Conservation (phyloP, 495 filamentous ascomycete species). For the Penicillium coprophilum region DNA sequence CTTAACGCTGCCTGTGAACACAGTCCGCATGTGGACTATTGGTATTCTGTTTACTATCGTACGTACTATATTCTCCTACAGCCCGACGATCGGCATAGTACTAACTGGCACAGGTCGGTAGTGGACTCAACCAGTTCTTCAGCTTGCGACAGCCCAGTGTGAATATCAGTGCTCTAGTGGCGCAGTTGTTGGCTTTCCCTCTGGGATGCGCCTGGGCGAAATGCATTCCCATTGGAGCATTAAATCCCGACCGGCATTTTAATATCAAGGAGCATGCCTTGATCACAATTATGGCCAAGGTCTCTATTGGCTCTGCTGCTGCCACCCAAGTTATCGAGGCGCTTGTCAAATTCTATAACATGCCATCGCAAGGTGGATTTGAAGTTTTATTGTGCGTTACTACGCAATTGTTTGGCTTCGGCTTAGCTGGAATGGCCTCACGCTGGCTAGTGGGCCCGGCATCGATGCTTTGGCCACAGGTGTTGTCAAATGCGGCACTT, state of each 20-base stretch:
- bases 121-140: constrained; percentile 72
- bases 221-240: constrained; percentile 52
- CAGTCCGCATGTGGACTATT: constrained; percentile 71
- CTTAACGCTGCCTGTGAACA: constrained; percentile 63
- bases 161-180: constrained; percentile 64
- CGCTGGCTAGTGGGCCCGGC: constrained; percentile 68
- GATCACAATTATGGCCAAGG: constrained; percentile 70
- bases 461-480: constrained; percentile 91
- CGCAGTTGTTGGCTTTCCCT: constrained; percentile 70
- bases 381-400: constrained; percentile 67
- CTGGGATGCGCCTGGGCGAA: constrained; percentile 61
- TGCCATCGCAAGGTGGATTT: constrained; percentile 66
- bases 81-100: neutral
- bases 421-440: constrained; percentile 62
- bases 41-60: constrained; percentile 64
- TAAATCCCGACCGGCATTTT: constrained; percentile 71
- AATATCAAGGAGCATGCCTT: constrained; percentile 80
- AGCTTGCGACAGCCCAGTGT: constrained; percentile 60
- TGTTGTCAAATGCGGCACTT: constrained; percentile 83
- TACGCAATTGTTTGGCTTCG: constrained; percentile 72
- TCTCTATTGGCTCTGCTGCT: constrained; percentile 62
- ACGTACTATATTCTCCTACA: constrained; percentile 16
- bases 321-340: constrained; percentile 70
- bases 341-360: constrained; percentile 64
- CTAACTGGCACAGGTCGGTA: constrained; percentile 47